Evolutionary conservation across 331 rosid genomes (phyloP), one percentile per base, ranked within the genome.

Genomic region (Acacia pycnantha): DNA sequence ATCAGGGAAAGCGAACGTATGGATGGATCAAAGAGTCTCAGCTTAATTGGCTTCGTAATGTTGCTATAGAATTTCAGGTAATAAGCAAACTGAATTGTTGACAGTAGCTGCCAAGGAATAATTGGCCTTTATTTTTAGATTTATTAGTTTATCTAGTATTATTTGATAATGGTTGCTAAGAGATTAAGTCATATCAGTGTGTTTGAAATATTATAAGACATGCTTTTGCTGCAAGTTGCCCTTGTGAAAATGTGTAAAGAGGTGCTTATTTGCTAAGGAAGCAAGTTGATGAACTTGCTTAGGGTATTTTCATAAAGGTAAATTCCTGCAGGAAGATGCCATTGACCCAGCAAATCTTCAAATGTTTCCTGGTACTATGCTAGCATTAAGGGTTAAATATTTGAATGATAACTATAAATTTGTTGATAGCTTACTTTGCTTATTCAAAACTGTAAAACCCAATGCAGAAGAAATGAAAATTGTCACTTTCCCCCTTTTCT

Each of bases 1-100:
- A 93, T 78, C 84, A 87, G 74, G 98, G 99, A 82, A 50, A 81
- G 81, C 93, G 76, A 86, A 95, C 99, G 9, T 95, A 93, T 50
- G 94, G 91, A 59, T 92, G 96, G 94, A 95, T 95, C 74, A 92
- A 90, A 84, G 96, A 92, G 77, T 95, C 98, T 27, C 99, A 95
- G 83, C 99, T 92, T 77, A 61, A 48, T 19, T 95, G 99, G 99
- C 89, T 95, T 61, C 92, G 82, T 71, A 87, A 68, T 64, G 81
- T 87, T 80, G 90, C 94, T 82, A 83, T 80, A 56, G 87, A 80
- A 80, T 87, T 54, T 67, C 92, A 90, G 98, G 98, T 94, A 89
- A 37, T 59, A n/a, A 78, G 75, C 74, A 73, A 70, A 68, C 58
- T 8, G 73, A 22, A 74, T 33, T 71, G 59, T 56, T 35, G 74